Conservation (phyloP, 2,329 filamentous ascomycete genomes). For the Capronia americana region DNA sequence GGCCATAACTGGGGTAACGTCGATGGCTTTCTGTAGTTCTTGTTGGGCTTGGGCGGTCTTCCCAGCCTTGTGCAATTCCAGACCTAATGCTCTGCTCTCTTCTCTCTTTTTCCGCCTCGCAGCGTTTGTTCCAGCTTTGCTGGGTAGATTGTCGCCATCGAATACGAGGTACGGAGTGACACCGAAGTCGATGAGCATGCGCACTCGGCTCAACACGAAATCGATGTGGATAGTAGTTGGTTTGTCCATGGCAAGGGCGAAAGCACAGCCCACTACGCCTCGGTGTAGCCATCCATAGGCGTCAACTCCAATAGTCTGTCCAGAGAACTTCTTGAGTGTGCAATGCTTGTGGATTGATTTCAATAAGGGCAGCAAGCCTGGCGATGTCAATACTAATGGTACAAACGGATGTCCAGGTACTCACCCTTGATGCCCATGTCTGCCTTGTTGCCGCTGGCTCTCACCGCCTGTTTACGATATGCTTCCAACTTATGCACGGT, state of each 20-base stretch:
- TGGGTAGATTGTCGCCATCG: conserved; percentile 92
- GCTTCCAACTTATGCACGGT: neutral
- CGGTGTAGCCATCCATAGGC: conserved; percentile 98
- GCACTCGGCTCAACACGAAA: conserved; percentile 86
- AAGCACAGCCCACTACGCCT: conserved; percentile 85
- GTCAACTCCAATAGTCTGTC: conserved; percentile 91
- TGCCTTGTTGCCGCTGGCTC: neutral
- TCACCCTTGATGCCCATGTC: conserved; percentile 56
- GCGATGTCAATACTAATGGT: neutral
- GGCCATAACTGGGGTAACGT: conserved; percentile 96
- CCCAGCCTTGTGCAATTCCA: conserved; percentile 81
- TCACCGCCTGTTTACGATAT: conserved; percentile 34
- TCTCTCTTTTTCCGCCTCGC: conserved; percentile 76
- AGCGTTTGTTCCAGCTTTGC: conserved; percentile 86
- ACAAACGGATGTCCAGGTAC: neutral
- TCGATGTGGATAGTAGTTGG: conserved; percentile 92
- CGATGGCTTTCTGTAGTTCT: conserved; percentile 92
- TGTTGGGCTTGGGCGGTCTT: conserved; percentile 79
- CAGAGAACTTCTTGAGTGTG: conserved; percentile 83
- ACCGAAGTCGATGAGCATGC: conserved; percentile 92
- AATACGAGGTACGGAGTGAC: conserved; percentile 95
- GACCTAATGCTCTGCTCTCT: conserved; percentile 74
- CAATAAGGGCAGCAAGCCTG: conserved; percentile 85
- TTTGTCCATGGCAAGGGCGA: conserved; percentile 86
- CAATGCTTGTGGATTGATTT: conserved; percentile 95